phyloP scores from a whole-genome alignment of 768 basidiomycete species.

The Naganishia kalamii region DNA sequence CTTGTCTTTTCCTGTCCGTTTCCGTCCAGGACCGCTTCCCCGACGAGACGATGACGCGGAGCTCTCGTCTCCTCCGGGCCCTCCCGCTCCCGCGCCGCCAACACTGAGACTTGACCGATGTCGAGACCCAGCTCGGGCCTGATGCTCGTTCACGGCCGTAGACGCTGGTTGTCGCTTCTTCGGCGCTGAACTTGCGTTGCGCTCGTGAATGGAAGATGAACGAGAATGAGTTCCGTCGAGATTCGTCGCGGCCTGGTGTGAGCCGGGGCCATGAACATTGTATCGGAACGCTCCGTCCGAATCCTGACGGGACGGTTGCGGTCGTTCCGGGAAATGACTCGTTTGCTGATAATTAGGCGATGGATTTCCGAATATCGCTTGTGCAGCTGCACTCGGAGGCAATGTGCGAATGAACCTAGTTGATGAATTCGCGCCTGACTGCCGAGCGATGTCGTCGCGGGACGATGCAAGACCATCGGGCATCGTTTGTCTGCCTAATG shows the following conservation, averaged over 20 bases:
- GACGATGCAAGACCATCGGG: not conserved
- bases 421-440: not conserved
- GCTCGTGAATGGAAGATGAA: not conserved
- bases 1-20: not conserved
- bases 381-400: not conserved
- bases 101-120: not conserved
- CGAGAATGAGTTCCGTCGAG: not conserved
- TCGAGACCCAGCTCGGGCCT: not conserved
- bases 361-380: conserved; percentile 7
- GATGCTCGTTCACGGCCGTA: not conserved
- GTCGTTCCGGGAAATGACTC: not conserved
- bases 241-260: not conserved
- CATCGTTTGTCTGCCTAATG: not conserved
- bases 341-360: not conserved
- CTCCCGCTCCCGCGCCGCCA: not conserved
- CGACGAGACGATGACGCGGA: conserved; percentile 10
- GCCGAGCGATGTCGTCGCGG: not conserved
- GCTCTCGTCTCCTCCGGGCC: not conserved
- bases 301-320: not conserved
- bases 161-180: not conserved
- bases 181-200: not conserved
- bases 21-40: not conserved
- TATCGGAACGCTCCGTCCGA: not conserved
- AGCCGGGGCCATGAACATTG: not conserved
- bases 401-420: not conserved